Evolutionary conservation across 371 early-diverging fungal genomes (phyloP).

Genomic region (Coemansia sp.): DNA sequence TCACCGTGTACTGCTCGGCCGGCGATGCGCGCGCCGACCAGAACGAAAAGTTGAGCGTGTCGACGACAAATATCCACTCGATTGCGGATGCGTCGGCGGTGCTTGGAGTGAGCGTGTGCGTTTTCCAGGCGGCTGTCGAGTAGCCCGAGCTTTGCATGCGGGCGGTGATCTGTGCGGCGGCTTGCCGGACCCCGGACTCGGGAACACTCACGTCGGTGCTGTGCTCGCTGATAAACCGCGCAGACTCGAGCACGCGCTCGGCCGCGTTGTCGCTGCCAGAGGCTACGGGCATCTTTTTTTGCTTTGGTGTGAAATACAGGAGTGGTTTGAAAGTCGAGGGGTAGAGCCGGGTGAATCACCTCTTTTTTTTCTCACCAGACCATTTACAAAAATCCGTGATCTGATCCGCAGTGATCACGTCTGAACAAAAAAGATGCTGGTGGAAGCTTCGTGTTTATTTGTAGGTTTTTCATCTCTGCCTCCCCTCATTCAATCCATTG

Average conservation of each 20-base stretch:
- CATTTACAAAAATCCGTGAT: no score
- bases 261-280: not conserved
- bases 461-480: no score
- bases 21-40: slow-evolving; percentile 61
- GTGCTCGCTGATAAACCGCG: slow-evolving; percentile 51
- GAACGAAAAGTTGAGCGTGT: slow-evolving; percentile 88
- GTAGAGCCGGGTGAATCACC: not conserved
- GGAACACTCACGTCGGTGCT: slow-evolving; percentile 67
- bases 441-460: no score
- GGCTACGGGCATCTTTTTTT: slow-evolving; percentile 22
- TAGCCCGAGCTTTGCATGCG: slow-evolving; percentile 66
- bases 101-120: slow-evolving; percentile 71
- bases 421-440: no score
- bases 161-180: slow-evolving; percentile 62
- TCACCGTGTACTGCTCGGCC: slow-evolving; percentile 61
- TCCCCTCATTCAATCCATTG: no score
- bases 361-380: no score
- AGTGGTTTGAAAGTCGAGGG: not conserved
- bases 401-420: no score
- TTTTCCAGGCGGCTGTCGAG: slow-evolving; percentile 71
- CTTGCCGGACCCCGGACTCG: slow-evolving; percentile 56
- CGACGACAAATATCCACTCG: slow-evolving; percentile 84
- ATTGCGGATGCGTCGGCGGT: slow-evolving; percentile 58
- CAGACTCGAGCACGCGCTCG: slow-evolving; percentile 35
- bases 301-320: not conserved